Conservation (phyloP, 2,329 filamentous ascomycete species). For the Aspergillus uvarum region DNA sequence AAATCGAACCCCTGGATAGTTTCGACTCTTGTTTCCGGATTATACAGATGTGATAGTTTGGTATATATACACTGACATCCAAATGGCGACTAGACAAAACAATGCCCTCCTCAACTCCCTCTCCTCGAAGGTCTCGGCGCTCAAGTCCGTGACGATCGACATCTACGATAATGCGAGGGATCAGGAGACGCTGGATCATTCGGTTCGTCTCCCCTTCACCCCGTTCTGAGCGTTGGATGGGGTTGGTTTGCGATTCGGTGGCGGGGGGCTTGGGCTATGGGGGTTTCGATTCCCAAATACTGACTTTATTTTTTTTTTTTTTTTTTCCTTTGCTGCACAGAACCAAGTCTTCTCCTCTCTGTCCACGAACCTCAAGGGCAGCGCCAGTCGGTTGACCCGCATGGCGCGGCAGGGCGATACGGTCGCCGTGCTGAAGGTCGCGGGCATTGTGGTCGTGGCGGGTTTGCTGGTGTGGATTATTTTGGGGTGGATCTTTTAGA, state of each 20-base stretch:
- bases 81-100: constrained; percentile 65
- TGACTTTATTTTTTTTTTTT: too few relatives aligned
- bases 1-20: too few relatives aligned
- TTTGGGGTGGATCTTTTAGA: constrained; percentile 59
- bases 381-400: constrained; percentile 74
- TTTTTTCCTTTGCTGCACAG: constrained; percentile 43
- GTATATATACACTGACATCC: not conserved
- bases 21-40: too few relatives aligned
- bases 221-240: too few relatives aligned
- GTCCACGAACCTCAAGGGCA: constrained; percentile 77
- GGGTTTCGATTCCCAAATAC: too few relatives aligned
- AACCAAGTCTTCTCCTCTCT: constrained; percentile 90
- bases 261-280: too few relatives aligned
- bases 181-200: constrained; percentile 84
- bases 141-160: constrained; percentile 92
- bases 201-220: constrained; percentile 51
- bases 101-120: constrained; percentile 92
- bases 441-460: constrained; percentile 72
- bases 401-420: constrained; percentile 93
- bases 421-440: constrained; percentile 84
- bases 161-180: constrained; percentile 95
- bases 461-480: constrained; percentile 77
- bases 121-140: constrained; percentile 82
- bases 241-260: constrained; percentile 17
- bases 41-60: too few relatives aligned